Evolutionary conservation across 2,329 filamentous ascomycete species (phyloP).

Genomic region (Alternaria gansuensis): DNA sequence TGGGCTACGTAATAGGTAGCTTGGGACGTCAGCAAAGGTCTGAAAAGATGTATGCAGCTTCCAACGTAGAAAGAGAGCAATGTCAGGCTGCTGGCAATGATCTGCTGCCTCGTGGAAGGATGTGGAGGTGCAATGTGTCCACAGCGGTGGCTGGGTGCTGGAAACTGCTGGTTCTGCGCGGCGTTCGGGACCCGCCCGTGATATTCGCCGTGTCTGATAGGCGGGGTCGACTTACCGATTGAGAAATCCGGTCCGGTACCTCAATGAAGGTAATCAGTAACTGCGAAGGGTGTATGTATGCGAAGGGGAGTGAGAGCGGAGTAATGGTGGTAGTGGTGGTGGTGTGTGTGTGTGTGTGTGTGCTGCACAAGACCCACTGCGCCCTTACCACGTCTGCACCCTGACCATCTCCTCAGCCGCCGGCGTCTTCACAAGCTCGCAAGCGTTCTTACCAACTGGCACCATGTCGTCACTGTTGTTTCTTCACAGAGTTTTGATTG

Average conservation of each 20-base stretch:
- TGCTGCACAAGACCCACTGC: constrained; percentile 38
- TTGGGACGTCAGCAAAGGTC: constrained; percentile 40
- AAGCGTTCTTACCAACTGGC: constrained; percentile 8
- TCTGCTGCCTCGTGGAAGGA: constrained; percentile 28
- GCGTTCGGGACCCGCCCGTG: constrained; percentile 45
- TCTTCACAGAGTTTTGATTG: not conserved
- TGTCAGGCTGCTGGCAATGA: constrained; percentile 24
- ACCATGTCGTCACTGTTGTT: constrained; percentile 21
- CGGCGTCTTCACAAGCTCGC: constrained; percentile 15
- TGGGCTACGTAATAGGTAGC: constrained; percentile 35
- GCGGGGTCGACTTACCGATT: constrained; percentile 41
- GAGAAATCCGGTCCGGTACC: constrained; percentile 25
- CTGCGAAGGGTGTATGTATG: constrained; percentile 6
- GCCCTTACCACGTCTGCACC: constrained; percentile 26
- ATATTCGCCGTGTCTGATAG: constrained; percentile 38
- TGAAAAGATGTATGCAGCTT: constrained; percentile 16
- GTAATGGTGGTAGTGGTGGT: constrained; percentile 9
- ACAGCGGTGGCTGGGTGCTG: constrained; percentile 43
- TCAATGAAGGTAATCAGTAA: constrained; percentile 6
- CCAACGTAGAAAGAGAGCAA: constrained; percentile 26
- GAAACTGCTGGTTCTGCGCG: constrained; percentile 17
- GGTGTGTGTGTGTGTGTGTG: not conserved
- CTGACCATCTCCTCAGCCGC: constrained; percentile 44
- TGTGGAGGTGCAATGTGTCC: constrained; percentile 49
- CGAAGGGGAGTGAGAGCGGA: constrained; percentile 11